Evolutionary conservation across 2,329 filamentous ascomycete genomes (phyloP), one percentile per base, ranked within the genome.

Genomic region (Chaetoscypha palmicola): DNA sequence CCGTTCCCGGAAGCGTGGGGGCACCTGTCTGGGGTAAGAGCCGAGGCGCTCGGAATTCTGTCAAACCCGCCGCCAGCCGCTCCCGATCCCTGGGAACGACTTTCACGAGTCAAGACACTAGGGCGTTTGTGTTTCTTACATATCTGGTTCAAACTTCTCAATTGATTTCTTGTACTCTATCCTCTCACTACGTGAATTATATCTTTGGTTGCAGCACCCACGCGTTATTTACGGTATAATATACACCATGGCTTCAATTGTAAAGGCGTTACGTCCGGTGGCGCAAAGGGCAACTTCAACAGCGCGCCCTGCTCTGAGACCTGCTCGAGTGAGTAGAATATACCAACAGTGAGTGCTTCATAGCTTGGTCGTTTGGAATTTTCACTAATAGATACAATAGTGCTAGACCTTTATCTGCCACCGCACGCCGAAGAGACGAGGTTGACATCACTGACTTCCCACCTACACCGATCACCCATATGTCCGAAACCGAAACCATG

Each of bases 401-500:
- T 52, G 56, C 62, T 10, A 76, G 79, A 54, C 60, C 72, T 16
- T 73, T 88, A 46, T 83, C 81, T 28, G 74, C 74, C 38, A 84
- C 81, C 0, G 54, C 72, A 34, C 63, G 68, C 49, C 73, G 73
- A 55, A 74, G 70, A 54, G 71, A 72, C 53, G n/a, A n/a, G n/a
- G n/a, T n/a, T n/a, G 65, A 74, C 49, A 60, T 64, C 38, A 58
- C 71, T 47, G 75, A 92, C 66, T 79, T 96, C 53, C 81, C 83
- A 0, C 91, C 92, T 1, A 96, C 91, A 4, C 92, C 92, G 41
- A 95, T 98, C 68, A 85, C 85, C 33, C 89, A 94, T 66, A 74
- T 95, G 52, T 94, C 87, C 56, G 92, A 98, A 68, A 82, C 86
- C 47, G 92, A 98, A 69, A 61, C 77, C 11, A 79, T 92, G 60